Conservation (phyloP, 2,329 filamentous ascomycete genomes). For the Xylariaceae sp. region DNA sequence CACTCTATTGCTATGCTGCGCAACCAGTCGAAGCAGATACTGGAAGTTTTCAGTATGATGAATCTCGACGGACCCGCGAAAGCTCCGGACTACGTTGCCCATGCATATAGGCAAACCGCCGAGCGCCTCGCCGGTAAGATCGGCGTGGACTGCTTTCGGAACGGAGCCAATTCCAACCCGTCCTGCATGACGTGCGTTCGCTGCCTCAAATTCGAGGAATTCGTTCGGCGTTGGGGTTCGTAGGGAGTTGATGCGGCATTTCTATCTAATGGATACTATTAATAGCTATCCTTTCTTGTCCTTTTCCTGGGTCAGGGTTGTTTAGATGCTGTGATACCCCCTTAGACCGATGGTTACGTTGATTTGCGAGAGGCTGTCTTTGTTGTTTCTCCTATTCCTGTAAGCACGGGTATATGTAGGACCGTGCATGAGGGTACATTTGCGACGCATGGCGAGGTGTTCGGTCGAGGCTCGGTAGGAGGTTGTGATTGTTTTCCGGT, state of each 20-base stretch:
- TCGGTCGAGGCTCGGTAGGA: no score
- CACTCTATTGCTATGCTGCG: conserved; percentile 27
- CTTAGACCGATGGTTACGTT: no score
- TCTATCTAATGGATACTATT: background rate
- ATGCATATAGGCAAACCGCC: conserved; percentile 20
- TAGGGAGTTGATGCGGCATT: background rate
- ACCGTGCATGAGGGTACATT: no score
- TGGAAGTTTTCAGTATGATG: conserved; percentile 21
- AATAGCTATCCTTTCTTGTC: background rate
- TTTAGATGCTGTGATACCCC: no score
- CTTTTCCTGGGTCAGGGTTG: background rate
- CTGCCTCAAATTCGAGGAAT: conserved; percentile 20
- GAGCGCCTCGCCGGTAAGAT: conserved; percentile 18
- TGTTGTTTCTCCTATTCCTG: no score
- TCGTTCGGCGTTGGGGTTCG: conserved; percentile 24
- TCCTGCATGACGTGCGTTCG: conserved; percentile 10
- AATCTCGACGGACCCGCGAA: conserved; percentile 15
- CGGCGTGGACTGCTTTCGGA: conserved; percentile 4
- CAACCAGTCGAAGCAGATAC: conserved; percentile 23
- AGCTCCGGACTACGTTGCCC: conserved; percentile 24
- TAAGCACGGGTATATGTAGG: no score
- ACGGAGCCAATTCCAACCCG: conserved; percentile 3
- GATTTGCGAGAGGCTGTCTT: no score
- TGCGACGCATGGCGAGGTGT: no score
- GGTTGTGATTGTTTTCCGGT: no score